Evolutionary conservation across 2,329 filamentous ascomycete species (phyloP).

Genomic region (Apiospora rasikravindrae): DNA sequence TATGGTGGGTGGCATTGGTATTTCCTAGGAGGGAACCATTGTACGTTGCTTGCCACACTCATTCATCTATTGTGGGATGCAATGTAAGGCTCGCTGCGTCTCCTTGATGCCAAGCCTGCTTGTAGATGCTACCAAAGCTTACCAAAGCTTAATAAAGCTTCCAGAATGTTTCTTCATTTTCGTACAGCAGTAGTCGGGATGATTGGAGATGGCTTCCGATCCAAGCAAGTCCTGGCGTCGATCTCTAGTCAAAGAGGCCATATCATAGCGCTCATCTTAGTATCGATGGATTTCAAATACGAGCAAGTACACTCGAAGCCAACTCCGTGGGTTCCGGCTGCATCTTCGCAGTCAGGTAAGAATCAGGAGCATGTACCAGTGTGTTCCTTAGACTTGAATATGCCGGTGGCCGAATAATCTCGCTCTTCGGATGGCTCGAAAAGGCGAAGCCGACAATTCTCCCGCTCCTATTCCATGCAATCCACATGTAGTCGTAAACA

Average conservation of each 20-base stretch:
- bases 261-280: neutral
- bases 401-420: neutral
- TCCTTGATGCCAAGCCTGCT: neutral
- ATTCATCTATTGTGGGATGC: neutral
- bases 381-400: neutral
- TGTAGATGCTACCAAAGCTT: neutral
- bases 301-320: neutral
- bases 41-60: neutral
- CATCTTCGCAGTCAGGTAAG: neutral
- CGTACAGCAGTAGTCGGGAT: neutral
- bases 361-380: neutral
- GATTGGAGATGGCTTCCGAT: neutral
- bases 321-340: neutral
- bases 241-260: neutral
- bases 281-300: neutral
- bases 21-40: neutral
- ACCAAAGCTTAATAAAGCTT: neutral
- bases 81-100: conserved; percentile 9
- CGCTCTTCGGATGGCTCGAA: conserved; percentile 8
- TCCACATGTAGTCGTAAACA: neutral
- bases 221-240: neutral
- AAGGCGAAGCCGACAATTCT: conserved; percentile 11
- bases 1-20: neutral
- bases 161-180: neutral
- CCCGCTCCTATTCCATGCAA: neutral